Percentiles rank a stretch among this genome's conserved stretches.
These are phyloP conservation scores for Emydomyces testavorans DNA, from an alignment of 2,329 filamentous ascomycete genomes.

Conservation along the genomic window DNA sequence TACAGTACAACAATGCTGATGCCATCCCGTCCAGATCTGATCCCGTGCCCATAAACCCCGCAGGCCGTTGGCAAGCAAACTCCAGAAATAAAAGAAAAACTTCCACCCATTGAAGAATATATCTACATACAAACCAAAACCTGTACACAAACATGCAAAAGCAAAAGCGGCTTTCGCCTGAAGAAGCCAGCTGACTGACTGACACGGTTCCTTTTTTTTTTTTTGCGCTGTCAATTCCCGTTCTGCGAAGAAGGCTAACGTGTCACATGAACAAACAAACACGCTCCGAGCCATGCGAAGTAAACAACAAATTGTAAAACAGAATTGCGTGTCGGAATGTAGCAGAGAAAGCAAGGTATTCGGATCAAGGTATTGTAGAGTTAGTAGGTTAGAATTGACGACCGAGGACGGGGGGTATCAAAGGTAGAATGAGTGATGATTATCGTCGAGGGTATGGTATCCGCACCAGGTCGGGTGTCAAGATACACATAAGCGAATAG, in stretches of 20 bases:
- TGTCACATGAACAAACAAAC: not conserved
- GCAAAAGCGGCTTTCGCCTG: too few species aligned
- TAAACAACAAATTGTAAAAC: not conserved
- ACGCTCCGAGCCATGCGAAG: slow-evolving; percentile 6
- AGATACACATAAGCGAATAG: too few species aligned
- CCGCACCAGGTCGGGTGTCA: not conserved
- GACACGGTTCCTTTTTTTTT: not conserved
- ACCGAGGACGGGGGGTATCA: not conserved
- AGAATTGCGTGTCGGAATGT: not conserved
- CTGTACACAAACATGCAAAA: slow-evolving; percentile 1
- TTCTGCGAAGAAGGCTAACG: not conserved
- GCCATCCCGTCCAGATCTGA: too few species aligned
- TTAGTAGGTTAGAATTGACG: not conserved
- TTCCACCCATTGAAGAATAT: not conserved
- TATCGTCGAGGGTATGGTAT: not conserved
- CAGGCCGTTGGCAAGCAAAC: not conserved
- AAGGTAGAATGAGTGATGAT: not conserved
- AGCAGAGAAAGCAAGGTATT: not conserved
- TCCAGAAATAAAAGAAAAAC: not conserved
- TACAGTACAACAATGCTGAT: too few species aligned
- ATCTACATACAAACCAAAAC: slow-evolving; percentile 5
- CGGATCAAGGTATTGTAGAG: not conserved
- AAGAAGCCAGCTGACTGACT: not conserved
- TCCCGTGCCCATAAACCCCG: slow-evolving; percentile 4
- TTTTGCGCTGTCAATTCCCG: not conserved